Evolutionary conservation across 163 green algal genomes (phyloP), one percentile per base, ranked within the genome.

Genomic region (Scenedesmus sp.): DNA sequence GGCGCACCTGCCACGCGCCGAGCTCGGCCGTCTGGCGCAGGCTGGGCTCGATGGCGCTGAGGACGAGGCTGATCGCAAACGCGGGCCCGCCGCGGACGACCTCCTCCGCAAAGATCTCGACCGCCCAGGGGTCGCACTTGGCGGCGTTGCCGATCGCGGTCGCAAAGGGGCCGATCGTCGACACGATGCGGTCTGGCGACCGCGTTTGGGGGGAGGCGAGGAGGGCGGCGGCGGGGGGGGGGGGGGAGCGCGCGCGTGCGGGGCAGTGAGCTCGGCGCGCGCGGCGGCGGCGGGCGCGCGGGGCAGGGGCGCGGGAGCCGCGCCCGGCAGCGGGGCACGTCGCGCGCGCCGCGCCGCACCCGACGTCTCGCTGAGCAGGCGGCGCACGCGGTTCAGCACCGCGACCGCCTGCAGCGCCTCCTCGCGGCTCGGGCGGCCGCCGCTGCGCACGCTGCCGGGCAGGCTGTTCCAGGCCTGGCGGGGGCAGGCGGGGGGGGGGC

Each of bases 91-190:
- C 95, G 42, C 77, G 66, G 66, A 83, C 50, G 22, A 97, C 86
- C 89, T 99, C 96, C 85, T 99, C 96, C 0, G 95, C 91, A 84
- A 99, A 99, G 20, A 99, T 88, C 34, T 95, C 83, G 44, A 97
- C 86, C 6, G 92, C 89, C 85, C 90, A 97, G 50, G 78, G 70
- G 36, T 96, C 89, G 28, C 91, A 89, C 57, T 90, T 91, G 73
- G 97, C 94, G 4, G 89, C 87, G 18, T 81, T 50, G 64, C 96
- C 96, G 26, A 96, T 90, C 17, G 65, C 70, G 24, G 74, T 85
- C 58, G 82, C 77, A 34, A 94, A 85, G 50, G 84, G 83, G 6
- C 83, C 85, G 26, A 98, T 83, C 14, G 84, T 84, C n/a, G 67
- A 15, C 22, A 88, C 83, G 2, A 93, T 78, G 51, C 54, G 56